Base-by-base conservation (phyloP, 1,139 yeast species). In the Protomyces gravidus region DNA sequence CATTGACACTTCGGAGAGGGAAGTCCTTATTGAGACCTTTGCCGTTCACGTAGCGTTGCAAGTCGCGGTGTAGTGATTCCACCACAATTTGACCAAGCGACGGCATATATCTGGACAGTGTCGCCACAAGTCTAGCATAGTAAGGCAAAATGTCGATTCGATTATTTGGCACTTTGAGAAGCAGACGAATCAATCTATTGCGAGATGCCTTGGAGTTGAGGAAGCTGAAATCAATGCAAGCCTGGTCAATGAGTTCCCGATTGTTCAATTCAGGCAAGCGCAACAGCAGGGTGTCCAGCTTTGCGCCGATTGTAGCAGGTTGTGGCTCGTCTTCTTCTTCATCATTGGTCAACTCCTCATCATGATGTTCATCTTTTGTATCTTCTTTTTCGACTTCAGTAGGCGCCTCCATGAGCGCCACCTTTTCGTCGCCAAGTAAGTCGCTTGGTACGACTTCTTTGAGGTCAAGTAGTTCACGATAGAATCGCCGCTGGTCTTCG, bases 181-280 rank as follows among this genome's bases (percentile, higher is more conserved):
- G 79, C 67, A 81, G 82, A 61, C 77, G 79, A 61, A 82, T 67
- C 3, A 89, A 69, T 65, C 89, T 74, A 63, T 83, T 80, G 52
- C 79, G 79, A 1, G 95, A 83, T 0, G 95, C 90, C 68, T 85
- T 87, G 67, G 86, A 87, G 67, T 85, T 81, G 36, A 88, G 73
- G 7, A 68, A 65, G 75, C 85, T 79, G 69, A 83, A 88, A n/a
- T 77, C 78, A 3, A 72, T 64, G 0, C 82, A 83, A n/a, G 83
- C 70, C 9, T 74, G 72, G 65, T 86, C 90, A 36, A 86, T 75
- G 15, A 77, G 80, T 40, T 79, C 78, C 9, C 79, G 79, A 0
- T 78, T 72, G 2, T 72, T 71, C 0, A 78, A 76, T 1, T 69
- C 69, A 53, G 81, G 61, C 17, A 67, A 52, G 6, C 65, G 61